phyloP scores from a whole-genome alignment of 2,329 filamentous ascomycete genomes.

The Apiospora phragmitis region DNA sequence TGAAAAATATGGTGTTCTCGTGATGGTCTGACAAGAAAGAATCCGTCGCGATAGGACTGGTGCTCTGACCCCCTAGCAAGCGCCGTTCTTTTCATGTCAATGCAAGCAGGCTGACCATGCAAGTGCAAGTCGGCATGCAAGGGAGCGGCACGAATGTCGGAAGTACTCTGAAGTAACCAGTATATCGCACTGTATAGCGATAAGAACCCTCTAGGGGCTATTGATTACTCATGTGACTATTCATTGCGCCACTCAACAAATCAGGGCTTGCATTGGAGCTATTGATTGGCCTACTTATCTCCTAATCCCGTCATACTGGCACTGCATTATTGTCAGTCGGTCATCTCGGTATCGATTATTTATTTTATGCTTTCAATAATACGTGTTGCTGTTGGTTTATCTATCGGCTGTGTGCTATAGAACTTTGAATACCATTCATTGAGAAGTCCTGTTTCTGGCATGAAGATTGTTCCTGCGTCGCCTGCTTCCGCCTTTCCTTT shows the following conservation, averaged over 20 bases:
- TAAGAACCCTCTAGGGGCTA: background rate
- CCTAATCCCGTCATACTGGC: background rate
- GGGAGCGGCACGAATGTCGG: slow-evolving; percentile 23
- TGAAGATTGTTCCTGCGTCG: background rate
- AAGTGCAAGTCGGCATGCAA: slow-evolving; percentile 20
- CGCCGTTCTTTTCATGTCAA: slow-evolving; percentile 23
- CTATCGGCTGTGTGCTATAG: background rate
- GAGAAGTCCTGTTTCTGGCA: background rate
- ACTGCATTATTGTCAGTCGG: background rate
- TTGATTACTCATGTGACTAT: background rate
- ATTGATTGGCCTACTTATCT: background rate
- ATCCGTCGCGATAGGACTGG: slow-evolving; percentile 22
- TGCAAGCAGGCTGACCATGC: slow-evolving; percentile 30
- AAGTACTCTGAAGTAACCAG: slow-evolving; percentile 29
- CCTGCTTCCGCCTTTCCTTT: background rate
- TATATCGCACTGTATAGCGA: slow-evolving; percentile 22
- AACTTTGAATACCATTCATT: background rate
- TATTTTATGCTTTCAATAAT: background rate
- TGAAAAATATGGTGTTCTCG: background rate
- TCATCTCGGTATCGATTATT: background rate
- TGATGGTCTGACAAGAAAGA: slow-evolving; percentile 13
- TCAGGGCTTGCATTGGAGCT: background rate
- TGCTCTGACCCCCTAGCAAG: slow-evolving; percentile 21
- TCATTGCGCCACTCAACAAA: background rate
- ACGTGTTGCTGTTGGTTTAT: background rate